Evolutionary conservation across 192 early-diverging fungal species (phyloP), one percentile per base, ranked within the genome.

Genomic region (Kappamyces sp.): DNA sequence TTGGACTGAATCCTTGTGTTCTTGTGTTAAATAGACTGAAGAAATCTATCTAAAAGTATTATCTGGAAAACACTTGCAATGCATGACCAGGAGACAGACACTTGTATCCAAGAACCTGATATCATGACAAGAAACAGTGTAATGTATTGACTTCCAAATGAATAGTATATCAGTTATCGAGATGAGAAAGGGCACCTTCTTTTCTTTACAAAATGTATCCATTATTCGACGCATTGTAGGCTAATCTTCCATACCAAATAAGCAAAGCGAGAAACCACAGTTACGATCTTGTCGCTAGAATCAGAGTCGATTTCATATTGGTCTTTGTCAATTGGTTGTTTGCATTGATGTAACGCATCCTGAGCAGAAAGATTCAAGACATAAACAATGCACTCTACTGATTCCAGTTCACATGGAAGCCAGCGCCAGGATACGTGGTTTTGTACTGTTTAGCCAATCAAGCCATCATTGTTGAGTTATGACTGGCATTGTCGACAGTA

Each of bases 321-420:
- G 4, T 54, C 53, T 2, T 15, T 33, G 30, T 36, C 36, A 4
- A 54, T 33, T 6, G 33, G 36, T 12, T 54, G 33, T 33, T 33
- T 54, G 15, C 40, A 54, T 43, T 36, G 14, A 22, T 54, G 40
- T 15, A 54, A 7, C 2, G 45, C 45, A 42, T 54, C 53, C 32
- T 15, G 22, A 22, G 53, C 53, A 54, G 5, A 38, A 36, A 54
- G 36, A 39, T 54, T 54, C 4, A 54, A 39, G 45, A 54, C 53
- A 54, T 54, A 42, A 3, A 42, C 53, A 2, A 54, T 12, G 45
- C 53, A 54, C 45, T 54, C 53, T 31, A 54, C 45, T 54, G 33
- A 33, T 54, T 54, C 53, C 53, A 54, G 14, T 2, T 12, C 40
- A 54, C 35, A 54, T 42, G 40, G 30, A 54, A 54, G 8, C 5